phyloP scores from a whole-genome alignment of 305 asterid genomes.

The Fraxinus baroniana region DNA sequence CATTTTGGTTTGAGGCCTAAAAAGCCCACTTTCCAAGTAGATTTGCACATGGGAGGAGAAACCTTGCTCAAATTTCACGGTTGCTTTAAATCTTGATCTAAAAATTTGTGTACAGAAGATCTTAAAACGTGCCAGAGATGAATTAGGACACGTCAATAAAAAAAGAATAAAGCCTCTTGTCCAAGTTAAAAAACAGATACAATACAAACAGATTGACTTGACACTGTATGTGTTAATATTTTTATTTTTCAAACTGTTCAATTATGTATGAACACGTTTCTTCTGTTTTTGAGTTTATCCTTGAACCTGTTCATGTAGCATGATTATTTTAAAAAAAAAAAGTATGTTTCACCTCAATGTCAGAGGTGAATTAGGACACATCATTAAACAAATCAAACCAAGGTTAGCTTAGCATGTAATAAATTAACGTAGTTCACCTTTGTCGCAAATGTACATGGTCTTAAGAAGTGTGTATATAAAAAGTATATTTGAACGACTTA shows the following conservation, averaged over 20 bases:
- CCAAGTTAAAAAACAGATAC: too few relatives aligned
- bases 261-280: too few relatives aligned
- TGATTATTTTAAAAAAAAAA: too few relatives aligned
- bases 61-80: not conserved
- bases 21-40: conserved; percentile 34
- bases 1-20: conserved; percentile 18
- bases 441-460: not conserved
- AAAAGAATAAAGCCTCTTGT: too few relatives aligned
- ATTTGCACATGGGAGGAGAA: conserved; percentile 40
- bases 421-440: not conserved
- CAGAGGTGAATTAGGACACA: not conserved
- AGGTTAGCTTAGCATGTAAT: not conserved
- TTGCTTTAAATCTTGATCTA: not conserved
- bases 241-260: too few relatives aligned
- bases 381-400: not conserved
- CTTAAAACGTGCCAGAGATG: not conserved
- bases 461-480: not conserved
- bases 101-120: not conserved
- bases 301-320: too few relatives aligned
- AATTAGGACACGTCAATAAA: not conserved
- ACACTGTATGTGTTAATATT: too few relatives aligned
- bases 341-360: not conserved
- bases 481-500: not conserved
- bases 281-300: too few relatives aligned
- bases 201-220: too few relatives aligned